Evolutionary conservation across 768 basidiomycete genomes (phyloP).

Genomic region (Boletus rubescentipes): DNA sequence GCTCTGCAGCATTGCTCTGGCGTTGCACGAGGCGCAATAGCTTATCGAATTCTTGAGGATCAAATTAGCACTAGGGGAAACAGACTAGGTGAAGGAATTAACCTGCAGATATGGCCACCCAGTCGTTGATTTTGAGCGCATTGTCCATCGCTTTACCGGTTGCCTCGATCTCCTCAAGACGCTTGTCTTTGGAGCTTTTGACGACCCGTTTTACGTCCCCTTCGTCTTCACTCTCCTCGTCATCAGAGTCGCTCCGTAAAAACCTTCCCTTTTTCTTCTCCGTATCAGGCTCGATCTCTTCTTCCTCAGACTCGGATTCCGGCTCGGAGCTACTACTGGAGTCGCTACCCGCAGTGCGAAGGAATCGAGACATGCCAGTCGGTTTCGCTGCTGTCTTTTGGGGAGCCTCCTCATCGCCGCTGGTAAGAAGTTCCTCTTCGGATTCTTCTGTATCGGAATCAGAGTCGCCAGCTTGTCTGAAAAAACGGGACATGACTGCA

Average conservation of each 20-base stretch:
- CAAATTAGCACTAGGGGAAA: slow-evolving; percentile 5
- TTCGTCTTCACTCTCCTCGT: slow-evolving; percentile 59
- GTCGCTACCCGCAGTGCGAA: slow-evolving; percentile 62
- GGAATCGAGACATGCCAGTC: slow-evolving; percentile 69
- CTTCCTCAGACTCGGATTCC: slow-evolving; percentile 52
- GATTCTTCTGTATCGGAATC: slow-evolving; percentile 72
- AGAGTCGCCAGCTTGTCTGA: slow-evolving; percentile 81
- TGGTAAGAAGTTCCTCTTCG: slow-evolving; percentile 73
- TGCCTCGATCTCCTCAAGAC: slow-evolving; percentile 92
- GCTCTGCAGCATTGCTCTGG: slow-evolving; percentile 82
- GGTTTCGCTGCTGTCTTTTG: slow-evolving; percentile 36
- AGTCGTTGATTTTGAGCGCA: slow-evolving; percentile 94
- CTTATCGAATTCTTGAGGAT: slow-evolving; percentile 89
- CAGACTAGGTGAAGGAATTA: slow-evolving; percentile 22
- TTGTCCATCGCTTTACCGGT: slow-evolving; percentile 92
- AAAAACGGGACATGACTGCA: slow-evolving; percentile 78
- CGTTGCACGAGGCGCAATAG: slow-evolving; percentile 85
- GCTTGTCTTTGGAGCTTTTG: slow-evolving; percentile 85
- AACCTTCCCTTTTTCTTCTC: slow-evolving; percentile 43
- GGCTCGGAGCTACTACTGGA: slow-evolving; percentile 55
- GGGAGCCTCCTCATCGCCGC: slow-evolving; percentile 62
- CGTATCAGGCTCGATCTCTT: slow-evolving; percentile 51
- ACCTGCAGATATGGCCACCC: slow-evolving; percentile 91
- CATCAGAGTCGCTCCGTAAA: slow-evolving; percentile 46
- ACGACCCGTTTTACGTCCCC: slow-evolving; percentile 71